Base-by-base conservation (phyloP, 2,329 filamentous ascomycete genomes). In the Leptoxyphium fumago region DNA sequence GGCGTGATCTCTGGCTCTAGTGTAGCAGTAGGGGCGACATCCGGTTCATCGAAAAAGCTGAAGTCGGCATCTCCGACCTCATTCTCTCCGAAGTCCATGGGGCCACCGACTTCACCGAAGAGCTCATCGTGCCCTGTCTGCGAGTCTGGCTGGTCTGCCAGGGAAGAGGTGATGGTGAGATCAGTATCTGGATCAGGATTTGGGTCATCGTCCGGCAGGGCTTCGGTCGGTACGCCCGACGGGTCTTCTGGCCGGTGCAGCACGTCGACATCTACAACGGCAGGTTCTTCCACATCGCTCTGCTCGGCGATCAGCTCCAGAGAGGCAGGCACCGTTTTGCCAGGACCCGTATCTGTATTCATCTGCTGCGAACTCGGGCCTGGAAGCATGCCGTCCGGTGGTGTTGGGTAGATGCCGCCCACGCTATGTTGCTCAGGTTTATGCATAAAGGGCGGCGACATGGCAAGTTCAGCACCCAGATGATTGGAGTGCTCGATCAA, bases 51-150 rank as follows among this genome's bases (percentile, higher is more conserved):
- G 52, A 89, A 89, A 60, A 88, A 89, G 57, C 75, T 84, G 58
- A 89, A 89, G 56, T 91, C 84, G 5, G 78, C 83, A 52, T 91
- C 84, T 1, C 81, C 87, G n/a, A 89, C 68, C n/a, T 67, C 75
- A 36, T 36, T 36, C 32, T 36, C 32, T n/a, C 73, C 78, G 61
- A 84, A 85, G 10, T 78, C 78, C 51, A 83, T 69, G 44, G 84
- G 80, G 15, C 72, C 78, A 86, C 82, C 78, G 50, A 82, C 69
- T 44, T 84, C 82, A 17, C 73, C 79, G 55, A 84, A 84, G 5
- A 85, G 65, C 52, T 80, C 75, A 48, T 78, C 74, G 39, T 68
- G 64, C 26, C 66, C 18, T 72, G 72, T 29, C 48, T 49, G 50
- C 47, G 48, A 45, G 28, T 40, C 17, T 4, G 32, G 32, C 9